Percentiles rank a stretch among this genome's conserved stretches.
Conservation (phyloP, 2,329 filamentous ascomycete genomes). For the Macrophomina pseudophaseolina region DNA sequence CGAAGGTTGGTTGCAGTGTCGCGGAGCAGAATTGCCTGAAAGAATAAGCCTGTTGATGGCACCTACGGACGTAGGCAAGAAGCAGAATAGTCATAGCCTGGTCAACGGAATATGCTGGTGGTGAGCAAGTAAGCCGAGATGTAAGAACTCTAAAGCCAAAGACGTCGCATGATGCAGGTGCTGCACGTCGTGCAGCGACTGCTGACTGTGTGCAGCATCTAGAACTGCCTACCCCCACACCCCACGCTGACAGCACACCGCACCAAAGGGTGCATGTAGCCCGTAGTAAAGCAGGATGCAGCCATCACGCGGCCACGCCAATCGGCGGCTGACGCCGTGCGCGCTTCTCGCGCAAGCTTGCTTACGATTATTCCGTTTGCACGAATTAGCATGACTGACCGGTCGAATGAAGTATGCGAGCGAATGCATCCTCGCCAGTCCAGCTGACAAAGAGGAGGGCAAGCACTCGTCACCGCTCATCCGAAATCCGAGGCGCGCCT, state of each 20-base stretch:
- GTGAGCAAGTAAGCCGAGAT: slow-evolving; percentile 18
- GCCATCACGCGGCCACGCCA: slow-evolving; percentile 11
- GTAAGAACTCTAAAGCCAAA: slow-evolving; percentile 3
- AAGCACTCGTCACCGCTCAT: slow-evolving; percentile 14
- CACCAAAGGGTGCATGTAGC: slow-evolving; percentile 10
- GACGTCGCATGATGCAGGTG: neutral
- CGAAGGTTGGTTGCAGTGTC: neutral
- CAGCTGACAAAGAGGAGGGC: slow-evolving; percentile 4
- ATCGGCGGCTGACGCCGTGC: neutral
- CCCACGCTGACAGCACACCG: slow-evolving; percentile 10
- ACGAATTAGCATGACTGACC: slow-evolving; percentile 12
- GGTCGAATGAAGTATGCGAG: slow-evolving; percentile 6
- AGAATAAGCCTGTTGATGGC: neutral
- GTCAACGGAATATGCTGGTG: neutral
- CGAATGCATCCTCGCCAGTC: neutral
- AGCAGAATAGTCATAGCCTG: neutral
- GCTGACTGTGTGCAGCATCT: slow-evolving; percentile 14
- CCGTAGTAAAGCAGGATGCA: neutral
- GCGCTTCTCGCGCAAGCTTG: slow-evolving; percentile 20
- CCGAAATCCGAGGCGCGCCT: slow-evolving; percentile 14
- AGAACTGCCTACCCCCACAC: slow-evolving; percentile 13
- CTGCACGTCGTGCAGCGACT: slow-evolving; percentile 2
- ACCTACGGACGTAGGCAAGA: neutral
- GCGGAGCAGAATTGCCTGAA: slow-evolving; percentile 3
- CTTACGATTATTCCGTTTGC: neutral